Conservation (phyloP, 2,329 filamentous ascomycete species). For the Trichophyton verrucosum region DNA sequence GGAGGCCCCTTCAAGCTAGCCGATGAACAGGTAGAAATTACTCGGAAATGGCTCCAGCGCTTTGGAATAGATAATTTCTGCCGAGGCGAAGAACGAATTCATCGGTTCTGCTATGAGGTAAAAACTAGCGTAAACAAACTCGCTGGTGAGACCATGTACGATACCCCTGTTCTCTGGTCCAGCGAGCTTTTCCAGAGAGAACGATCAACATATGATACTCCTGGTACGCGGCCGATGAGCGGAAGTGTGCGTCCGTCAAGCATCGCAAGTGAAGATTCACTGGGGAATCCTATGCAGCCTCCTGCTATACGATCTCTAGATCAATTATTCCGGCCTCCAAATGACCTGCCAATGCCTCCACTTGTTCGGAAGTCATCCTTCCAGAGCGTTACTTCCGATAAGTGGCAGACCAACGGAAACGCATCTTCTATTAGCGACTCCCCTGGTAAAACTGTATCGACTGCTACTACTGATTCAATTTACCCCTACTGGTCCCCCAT, state of each 20-base stretch:
- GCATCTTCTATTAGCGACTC: constrained; percentile 49
- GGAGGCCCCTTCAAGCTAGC: constrained; percentile 89
- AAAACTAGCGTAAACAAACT: constrained; percentile 75
- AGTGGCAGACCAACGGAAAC: constrained; percentile 51
- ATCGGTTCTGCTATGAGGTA: constrained; percentile 83
- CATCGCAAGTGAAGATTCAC: constrained; percentile 33
- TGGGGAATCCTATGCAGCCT: constrained; percentile 16
- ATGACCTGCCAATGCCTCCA: constrained; percentile 22
- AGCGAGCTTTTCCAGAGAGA: constrained; percentile 79
- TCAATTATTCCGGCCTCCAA: constrained; percentile 20
- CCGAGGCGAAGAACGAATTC: constrained; percentile 84
- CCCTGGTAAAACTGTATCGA: constrained; percentile 56
- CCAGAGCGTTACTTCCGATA: constrained; percentile 57
- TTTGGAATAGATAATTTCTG: constrained; percentile 86
- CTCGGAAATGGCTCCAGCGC: constrained; percentile 66
- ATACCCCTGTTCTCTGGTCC: constrained; percentile 82
- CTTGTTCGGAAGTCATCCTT: constrained; percentile 50
- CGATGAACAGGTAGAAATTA: constrained; percentile 87
- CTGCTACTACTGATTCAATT: constrained; percentile 55
- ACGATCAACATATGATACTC: constrained; percentile 30
- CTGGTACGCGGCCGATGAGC: constrained; percentile 26
- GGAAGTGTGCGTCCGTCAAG: constrained; percentile 31
- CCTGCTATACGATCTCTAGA: constrained; percentile 23
- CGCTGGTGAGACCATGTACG: constrained; percentile 69
- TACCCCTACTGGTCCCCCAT: constrained; percentile 87